phyloP scores from a whole-genome alignment of 371 early-diverging fungal genomes.

The Mortierella sp. region DNA sequence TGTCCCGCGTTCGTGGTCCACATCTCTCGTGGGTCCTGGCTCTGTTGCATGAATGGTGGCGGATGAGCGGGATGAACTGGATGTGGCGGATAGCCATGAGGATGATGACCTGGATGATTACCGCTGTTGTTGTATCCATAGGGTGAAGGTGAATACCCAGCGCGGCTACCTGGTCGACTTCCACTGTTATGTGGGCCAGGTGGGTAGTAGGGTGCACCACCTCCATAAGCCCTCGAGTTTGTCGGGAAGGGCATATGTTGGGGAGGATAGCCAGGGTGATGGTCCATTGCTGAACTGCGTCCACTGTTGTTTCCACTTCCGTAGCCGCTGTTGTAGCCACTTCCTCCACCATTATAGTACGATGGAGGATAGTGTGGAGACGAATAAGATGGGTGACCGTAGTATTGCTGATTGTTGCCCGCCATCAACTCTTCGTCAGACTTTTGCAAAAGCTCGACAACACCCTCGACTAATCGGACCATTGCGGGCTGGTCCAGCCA shows the following conservation, averaged over 20 bases:
- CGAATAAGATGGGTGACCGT: conserved; percentile 1
- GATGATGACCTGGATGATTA: conserved; percentile 8
- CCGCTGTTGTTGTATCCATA: conserved; percentile 25
- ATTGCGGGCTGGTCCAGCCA: conserved; percentile 57
- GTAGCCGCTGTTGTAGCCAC: conserved; percentile 52
- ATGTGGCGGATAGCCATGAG: conserved; percentile 6
- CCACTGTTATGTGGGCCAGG: conserved; percentile 22
- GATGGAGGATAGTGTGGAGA: conserved; percentile 15
- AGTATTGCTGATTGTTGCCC: conserved; percentile 11
- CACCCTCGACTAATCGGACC: conserved; percentile 45
- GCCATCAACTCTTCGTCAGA: conserved; percentile 54
- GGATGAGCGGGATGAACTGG: conserved; percentile 6
- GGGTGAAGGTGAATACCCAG: conserved; percentile 24
- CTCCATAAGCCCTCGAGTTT: conserved; percentile 34
- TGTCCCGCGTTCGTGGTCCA: conserved; percentile 49
- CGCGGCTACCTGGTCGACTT: conserved; percentile 49
- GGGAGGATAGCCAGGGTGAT: conserved; percentile 16
- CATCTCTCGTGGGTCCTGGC: conserved; percentile 56
- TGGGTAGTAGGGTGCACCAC: conserved; percentile 32
- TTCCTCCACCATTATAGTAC: conserved; percentile 34
- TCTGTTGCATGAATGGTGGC: conserved; percentile 21
- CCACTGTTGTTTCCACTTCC: conserved; percentile 50
- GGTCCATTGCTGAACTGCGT: conserved; percentile 43
- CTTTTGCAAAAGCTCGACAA: conserved; percentile 44
- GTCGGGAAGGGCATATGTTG: conserved; percentile 44